Conservation (phyloP, 768 basidiomycete genomes). For the Daedaleopsis sinensis region DNA sequence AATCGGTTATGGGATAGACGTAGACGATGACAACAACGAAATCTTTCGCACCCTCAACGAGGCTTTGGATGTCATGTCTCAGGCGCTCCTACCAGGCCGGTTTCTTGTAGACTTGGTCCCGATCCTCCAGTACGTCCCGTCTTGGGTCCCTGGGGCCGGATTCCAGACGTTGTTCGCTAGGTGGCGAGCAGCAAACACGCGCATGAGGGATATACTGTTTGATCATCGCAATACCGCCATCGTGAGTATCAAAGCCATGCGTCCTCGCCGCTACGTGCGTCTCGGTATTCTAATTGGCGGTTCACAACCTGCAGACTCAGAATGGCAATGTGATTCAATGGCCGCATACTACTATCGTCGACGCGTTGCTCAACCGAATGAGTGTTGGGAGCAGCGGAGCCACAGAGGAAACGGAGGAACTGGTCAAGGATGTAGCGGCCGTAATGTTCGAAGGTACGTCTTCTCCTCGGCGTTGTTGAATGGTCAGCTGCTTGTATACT, state of each 20-base stretch:
- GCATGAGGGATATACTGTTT: background rate
- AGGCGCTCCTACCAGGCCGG: background rate
- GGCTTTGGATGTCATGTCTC: background rate
- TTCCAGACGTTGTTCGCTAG: slow-evolving; percentile 18
- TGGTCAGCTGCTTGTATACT: too few relatives aligned
- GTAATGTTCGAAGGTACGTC: slow-evolving; percentile 10
- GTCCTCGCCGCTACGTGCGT: too few relatives aligned
- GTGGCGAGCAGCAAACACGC: background rate
- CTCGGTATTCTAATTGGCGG: too few relatives aligned
- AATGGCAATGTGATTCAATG: too few relatives aligned
- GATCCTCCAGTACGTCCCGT: slow-evolving; percentile 22
- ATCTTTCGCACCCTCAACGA: background rate
- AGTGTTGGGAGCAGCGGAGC: background rate
- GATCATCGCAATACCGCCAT: background rate
- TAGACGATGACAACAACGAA: slow-evolving; percentile 5
- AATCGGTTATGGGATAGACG: slow-evolving; percentile 17
- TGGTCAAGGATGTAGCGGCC: slow-evolving; percentile 5
- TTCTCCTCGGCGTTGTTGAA: background rate
- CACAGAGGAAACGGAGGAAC: background rate
- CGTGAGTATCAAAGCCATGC: background rate
- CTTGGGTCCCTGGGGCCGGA: slow-evolving; percentile 31
- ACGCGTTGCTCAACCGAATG: background rate
- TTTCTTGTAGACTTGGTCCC: slow-evolving; percentile 13
- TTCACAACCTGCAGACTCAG: too few relatives aligned
- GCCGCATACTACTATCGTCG: background rate